A percentile compares a stretch with the other conserved stretches of the same genome.
phyloP scores from a whole-genome alignment of 1,284 basidiomycete species.

The Puccinia triticina region DNA sequence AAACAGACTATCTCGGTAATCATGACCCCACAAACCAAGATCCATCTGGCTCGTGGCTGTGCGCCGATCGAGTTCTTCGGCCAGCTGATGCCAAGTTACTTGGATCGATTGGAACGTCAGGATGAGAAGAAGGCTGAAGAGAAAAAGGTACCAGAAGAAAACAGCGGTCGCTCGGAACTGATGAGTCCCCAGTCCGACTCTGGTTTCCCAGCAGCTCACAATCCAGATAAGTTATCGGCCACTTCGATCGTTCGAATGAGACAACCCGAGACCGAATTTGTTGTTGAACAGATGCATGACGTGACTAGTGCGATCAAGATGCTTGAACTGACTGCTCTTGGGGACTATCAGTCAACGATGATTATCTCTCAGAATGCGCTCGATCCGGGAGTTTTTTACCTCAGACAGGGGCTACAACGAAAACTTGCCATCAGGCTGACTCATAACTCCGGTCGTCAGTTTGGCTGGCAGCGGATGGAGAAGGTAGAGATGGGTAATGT shows the following conservation, averaged over 20 bases:
- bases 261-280: conserved; percentile 85
- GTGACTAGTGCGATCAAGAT: conserved; percentile 83
- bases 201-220: conserved; percentile 39
- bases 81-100: conserved; percentile 73
- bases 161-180: conserved; percentile 65
- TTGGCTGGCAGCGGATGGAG: conserved; percentile 80
- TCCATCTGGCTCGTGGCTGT: conserved; percentile 73
- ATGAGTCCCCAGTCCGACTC: conserved; percentile 51
- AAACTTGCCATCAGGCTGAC: conserved; percentile 75
- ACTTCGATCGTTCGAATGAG: conserved; percentile 70
- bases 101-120: conserved; percentile 86
- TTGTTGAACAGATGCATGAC: conserved; percentile 85
- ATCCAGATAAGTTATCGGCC: conserved; percentile 43
- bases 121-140: conserved; percentile 78
- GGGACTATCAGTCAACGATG: conserved; percentile 79
- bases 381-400: conserved; percentile 81
- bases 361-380: conserved; percentile 76
- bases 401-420: conserved; percentile 91
- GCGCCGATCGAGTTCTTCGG: conserved; percentile 87
- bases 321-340: conserved; percentile 80
- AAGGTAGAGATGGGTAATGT: conserved; percentile 79
- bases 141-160: conserved; percentile 71
- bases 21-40: conserved; percentile 72
- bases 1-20: conserved; percentile 76
- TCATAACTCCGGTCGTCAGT: conserved; percentile 83